A percentile compares a stretch with the other conserved stretches of the same genome.
These are phyloP conservation scores for Colletotrichum sp. DNA, from an alignment of 2,329 filamentous ascomycete genomes.

Conservation along the genomic window DNA sequence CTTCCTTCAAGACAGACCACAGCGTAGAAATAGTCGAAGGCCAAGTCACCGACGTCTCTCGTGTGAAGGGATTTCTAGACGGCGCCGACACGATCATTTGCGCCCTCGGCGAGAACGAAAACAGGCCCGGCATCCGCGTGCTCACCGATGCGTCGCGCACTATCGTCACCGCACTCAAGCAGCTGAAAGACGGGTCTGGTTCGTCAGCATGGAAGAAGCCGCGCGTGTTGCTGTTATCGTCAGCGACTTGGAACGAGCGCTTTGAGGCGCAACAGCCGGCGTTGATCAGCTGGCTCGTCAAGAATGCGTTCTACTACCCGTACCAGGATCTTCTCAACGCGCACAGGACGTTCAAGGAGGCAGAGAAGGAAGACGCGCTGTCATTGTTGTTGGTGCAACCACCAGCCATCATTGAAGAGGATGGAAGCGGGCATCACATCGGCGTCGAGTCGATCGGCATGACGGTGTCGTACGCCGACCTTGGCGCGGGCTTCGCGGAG, in stretches of 20 bases:
- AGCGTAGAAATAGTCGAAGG: background rate
- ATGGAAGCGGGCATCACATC: background rate
- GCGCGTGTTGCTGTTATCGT: background rate
- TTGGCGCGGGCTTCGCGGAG: constrained; percentile 11
- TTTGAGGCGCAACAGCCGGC: background rate
- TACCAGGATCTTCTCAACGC: constrained; percentile 10
- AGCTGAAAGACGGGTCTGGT: background rate
- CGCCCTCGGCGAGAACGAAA: constrained; percentile 13
- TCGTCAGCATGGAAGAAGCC: background rate
- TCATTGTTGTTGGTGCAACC: constrained; percentile 2
- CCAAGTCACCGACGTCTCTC: constrained; percentile 1
- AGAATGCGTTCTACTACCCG: constrained; percentile 10
- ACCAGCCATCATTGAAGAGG: constrained; percentile 5
- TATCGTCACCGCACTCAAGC: background rate
- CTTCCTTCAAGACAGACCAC: background rate
- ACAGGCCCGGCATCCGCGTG: background rate
- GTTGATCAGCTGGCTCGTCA: background rate
- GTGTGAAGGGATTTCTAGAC: background rate
- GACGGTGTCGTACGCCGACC: background rate
- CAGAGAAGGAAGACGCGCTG: background rate
- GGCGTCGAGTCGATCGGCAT: background rate
- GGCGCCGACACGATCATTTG: constrained; percentile 9
- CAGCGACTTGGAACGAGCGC: constrained; percentile 6
- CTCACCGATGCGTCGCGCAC: background rate
- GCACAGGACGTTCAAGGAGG: background rate